Evolutionary conservation across 495 filamentous ascomycete genomes (phyloP), one percentile per base, ranked within the genome.

Genomic region (Penicillium maclennaniae): DNA sequence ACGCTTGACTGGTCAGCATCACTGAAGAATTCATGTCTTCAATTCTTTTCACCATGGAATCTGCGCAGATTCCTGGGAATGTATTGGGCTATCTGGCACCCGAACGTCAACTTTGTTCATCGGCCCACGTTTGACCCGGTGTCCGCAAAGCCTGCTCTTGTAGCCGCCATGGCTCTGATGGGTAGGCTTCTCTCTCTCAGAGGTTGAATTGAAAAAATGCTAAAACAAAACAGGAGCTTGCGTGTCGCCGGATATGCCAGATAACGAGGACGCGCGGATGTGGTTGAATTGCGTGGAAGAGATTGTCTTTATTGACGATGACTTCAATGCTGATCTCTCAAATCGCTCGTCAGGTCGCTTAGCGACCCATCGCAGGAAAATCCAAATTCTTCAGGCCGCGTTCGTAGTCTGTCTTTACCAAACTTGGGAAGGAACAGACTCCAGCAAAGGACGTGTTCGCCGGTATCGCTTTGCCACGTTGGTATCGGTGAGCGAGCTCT

Each of bases 391-490:
- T 6, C 61, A 67, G 26, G 63, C 61, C n/a, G 58, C 63, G 4
- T 67, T 64, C 38, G 56, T 67, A 37, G 63, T 64, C 21, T 64
- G 61, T 37, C 53, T 60, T 6, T 61, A 59, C n/a, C 63, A 64
- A 12, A 67, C 61, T 20, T 60, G 63, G 60, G 63, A 67, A 34
- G 63, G 63, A 2, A 48, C 52, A 4, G 58, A 59, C 45, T 46
- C 54, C n/a, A 58, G 53, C 19, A 61, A 64, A 51, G 45, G 51
- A n/a, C 55, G 63, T 1, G 53, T 64, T 9, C 58, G 61, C 12
- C 55, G 61, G 14, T 49, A 61, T 41, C 49, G 63, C 4, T 61
- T 59, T 36, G 44, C 52, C 10, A 61, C 49, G 1, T 31, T 67
- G 20, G 61, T 67, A 7, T 61, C 63, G 21, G 62, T 66, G 44